Conservation (phyloP, 306 rosid genomes). For the Vigna trinervia region DNA sequence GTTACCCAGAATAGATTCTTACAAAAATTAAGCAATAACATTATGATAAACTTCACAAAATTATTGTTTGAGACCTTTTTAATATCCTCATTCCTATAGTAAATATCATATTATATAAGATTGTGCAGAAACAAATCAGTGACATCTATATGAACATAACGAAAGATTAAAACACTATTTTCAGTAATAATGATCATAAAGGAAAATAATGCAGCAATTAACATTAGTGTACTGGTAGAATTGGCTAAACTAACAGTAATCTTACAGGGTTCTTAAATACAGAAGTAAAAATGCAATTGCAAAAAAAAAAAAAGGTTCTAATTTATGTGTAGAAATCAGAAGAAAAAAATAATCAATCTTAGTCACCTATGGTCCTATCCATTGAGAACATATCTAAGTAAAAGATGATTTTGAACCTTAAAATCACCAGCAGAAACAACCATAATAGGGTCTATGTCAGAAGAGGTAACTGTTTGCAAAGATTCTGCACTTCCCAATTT, state of each 20-base stretch:
- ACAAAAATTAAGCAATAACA: slow-evolving; percentile 29
- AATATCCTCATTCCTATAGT: slow-evolving; percentile 1
- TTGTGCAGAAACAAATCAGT: slow-evolving; percentile 7
- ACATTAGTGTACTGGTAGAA: slow-evolving; percentile 15
- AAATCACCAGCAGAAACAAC: slow-evolving; percentile 18
- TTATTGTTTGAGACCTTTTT: not conserved
- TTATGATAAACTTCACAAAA: slow-evolving; percentile 21
- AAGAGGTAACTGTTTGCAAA: slow-evolving; percentile 14
- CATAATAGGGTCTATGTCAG: not conserved
- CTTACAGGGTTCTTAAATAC: slow-evolving; percentile 26
- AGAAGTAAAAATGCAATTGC: slow-evolving; percentile 30
- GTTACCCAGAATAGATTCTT: slow-evolving; percentile 21
- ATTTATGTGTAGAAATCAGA: slow-evolving; percentile 16
- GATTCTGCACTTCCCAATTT: slow-evolving; percentile 12
- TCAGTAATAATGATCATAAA: slow-evolving; percentile 27
- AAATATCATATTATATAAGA: not conserved
- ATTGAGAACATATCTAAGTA: slow-evolving; percentile 14
- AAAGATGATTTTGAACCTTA: slow-evolving; percentile 25
- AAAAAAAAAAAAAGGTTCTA: not conserved
- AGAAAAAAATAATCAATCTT: not conserved
- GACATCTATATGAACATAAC: not conserved
- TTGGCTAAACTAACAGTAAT: not conserved
- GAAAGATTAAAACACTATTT: slow-evolving; percentile 23
- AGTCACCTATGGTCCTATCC: not conserved
- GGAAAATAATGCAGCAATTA: slow-evolving; percentile 21